Evolutionary conservation across 1,284 basidiomycete genomes (phyloP).

Genomic region (Cryptococcus floricola): DNA sequence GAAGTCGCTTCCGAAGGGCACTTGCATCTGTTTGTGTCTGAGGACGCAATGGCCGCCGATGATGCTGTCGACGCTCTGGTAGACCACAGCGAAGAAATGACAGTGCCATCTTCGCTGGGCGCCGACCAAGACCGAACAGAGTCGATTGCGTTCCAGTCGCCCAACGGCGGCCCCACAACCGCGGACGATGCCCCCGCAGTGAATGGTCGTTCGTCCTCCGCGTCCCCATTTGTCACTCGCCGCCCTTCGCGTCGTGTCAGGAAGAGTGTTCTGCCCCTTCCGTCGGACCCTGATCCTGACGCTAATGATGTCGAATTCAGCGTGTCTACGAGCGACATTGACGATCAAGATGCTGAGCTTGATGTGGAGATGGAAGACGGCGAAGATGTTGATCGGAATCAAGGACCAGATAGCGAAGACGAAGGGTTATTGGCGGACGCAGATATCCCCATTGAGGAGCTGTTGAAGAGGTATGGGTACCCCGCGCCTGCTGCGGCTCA

Average conservation of each 20-base stretch:
- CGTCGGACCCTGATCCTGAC: conserved; percentile 37
- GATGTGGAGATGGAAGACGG: conserved; percentile 48
- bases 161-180: not conserved
- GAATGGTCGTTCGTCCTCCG: not conserved
- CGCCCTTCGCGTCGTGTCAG: conserved; percentile 20
- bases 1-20: conserved; percentile 22
- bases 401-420: conserved; percentile 49
- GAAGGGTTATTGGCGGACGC: conserved; percentile 54
- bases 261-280: conserved; percentile 13
- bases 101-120: too few relatives aligned
- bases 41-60: conserved; percentile 7
- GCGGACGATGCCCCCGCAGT: not conserved
- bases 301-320: conserved; percentile 46
- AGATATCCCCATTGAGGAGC: conserved; percentile 55
- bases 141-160: too few relatives aligned
- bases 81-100: not conserved
- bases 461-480: conserved; percentile 54
- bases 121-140: too few relatives aligned
- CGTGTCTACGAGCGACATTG: conserved; percentile 18
- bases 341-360: conserved; percentile 43
- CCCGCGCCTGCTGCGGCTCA: conserved; percentile 18
- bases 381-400: conserved; percentile 26
- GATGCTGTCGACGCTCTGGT: not conserved
- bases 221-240: conserved; percentile 5
- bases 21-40: conserved; percentile 22